These are phyloP conservation scores for Exophiala oligosperma DNA, from an alignment of 2,329 filamentous ascomycete genomes.

Conservation along the genomic window DNA sequence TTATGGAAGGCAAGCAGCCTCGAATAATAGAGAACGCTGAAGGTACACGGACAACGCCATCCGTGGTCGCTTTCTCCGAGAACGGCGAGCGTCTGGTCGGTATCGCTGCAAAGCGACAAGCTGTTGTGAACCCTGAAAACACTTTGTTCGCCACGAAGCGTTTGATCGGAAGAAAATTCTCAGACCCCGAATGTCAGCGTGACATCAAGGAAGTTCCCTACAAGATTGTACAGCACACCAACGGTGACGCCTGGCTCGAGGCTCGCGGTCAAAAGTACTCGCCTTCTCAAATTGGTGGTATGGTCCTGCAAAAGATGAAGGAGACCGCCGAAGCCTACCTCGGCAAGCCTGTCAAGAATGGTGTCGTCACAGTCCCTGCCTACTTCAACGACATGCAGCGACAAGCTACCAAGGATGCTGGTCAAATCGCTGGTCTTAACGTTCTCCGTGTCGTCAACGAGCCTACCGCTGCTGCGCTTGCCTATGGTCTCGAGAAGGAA, in stretches of 20 bases:
- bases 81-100: slow-evolving; percentile 95
- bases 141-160: slow-evolving; percentile 98
- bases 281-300: slow-evolving; percentile 96
- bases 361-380: slow-evolving; percentile 92
- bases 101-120: slow-evolving; percentile 97
- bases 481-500: slow-evolving; percentile 95
- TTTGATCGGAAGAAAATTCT: slow-evolving; percentile 97
- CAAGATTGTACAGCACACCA: slow-evolving; percentile 96
- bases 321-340: slow-evolving; percentile 95
- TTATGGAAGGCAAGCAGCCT: slow-evolving; percentile 95
- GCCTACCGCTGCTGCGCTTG: slow-evolving; percentile 91
- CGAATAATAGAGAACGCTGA: slow-evolving; percentile 98
- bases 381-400: slow-evolving; percentile 99
- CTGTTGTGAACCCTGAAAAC: slow-evolving; percentile 97
- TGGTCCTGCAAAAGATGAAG: slow-evolving; percentile 98
- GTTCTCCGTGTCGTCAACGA: slow-evolving; percentile 98
- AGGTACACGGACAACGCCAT: slow-evolving; percentile 90
- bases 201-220: slow-evolving; percentile 97
- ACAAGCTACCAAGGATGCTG: slow-evolving; percentile 97
- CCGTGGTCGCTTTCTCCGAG: slow-evolving; percentile 92
- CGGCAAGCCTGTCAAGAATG: slow-evolving; percentile 88
- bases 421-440: slow-evolving; percentile 93
- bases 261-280: slow-evolving; percentile 94
- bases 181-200: slow-evolving; percentile 87
- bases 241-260: slow-evolving; percentile 95